Evolutionary conservation across 768 basidiomycete species (phyloP).

Genomic region (Termitomyces sp.): DNA sequence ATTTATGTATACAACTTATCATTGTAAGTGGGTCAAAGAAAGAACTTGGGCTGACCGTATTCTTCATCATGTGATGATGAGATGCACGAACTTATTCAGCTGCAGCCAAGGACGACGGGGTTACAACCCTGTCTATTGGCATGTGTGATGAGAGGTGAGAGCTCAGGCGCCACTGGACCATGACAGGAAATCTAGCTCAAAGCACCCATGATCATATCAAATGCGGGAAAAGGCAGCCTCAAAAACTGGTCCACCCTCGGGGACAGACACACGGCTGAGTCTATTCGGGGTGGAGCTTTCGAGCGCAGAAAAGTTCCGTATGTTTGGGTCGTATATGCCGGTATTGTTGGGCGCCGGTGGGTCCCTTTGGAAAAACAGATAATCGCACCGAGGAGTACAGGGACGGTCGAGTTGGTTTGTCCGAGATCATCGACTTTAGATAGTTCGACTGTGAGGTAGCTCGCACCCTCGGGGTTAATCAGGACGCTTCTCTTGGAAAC

Average conservation of each 20-base stretch:
- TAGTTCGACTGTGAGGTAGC: not conserved
- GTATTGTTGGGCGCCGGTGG: not conserved
- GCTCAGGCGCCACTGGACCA: too few species aligned
- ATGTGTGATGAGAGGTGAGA: too few species aligned
- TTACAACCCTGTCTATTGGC: too few species aligned
- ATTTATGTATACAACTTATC: not conserved
- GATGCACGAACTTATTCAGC: not conserved
- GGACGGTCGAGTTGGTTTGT: not conserved
- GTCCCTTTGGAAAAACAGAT: not conserved
- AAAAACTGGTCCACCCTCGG: too few species aligned
- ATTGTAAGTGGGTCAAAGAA: not conserved
- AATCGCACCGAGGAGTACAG: not conserved
- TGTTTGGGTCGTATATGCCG: not conserved
- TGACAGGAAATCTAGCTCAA: too few species aligned
- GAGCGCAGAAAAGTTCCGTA: not conserved
- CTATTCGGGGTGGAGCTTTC: not conserved
- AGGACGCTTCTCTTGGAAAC: not conserved
- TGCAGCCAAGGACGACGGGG: too few species aligned
- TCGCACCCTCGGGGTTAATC: not conserved
- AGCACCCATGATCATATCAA: too few species aligned
- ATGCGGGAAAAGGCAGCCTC: too few species aligned
- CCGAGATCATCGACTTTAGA: not conserved
- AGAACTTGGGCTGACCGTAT: too few species aligned
- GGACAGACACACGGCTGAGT: not conserved
- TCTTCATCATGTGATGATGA: too few species aligned